These are phyloP conservation scores for Aphanomyces astaci DNA, from an alignment of 352 stramenopile genomes.

Conservation along the genomic window DNA sequence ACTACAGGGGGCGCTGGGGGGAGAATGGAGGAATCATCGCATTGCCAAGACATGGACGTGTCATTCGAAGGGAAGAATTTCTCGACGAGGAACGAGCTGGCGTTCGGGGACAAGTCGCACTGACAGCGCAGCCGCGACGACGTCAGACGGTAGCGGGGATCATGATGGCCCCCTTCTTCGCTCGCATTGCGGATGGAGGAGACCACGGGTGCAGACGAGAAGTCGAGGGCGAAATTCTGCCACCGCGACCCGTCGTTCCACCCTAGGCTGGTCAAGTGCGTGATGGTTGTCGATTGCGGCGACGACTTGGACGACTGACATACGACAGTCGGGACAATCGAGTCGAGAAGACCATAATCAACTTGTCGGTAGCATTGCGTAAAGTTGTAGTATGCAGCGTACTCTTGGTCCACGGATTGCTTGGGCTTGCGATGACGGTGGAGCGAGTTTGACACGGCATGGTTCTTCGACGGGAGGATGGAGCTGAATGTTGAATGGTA, in stretches of 20 bases:
- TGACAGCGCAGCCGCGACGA: constrained; percentile 24
- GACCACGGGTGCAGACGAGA: constrained; percentile 28
- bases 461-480: not conserved
- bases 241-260: constrained; percentile 18
- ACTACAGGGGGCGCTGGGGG: not conserved
- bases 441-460: not conserved
- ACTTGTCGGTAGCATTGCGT: constrained; percentile 19
- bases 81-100: not conserved
- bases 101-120: constrained; percentile 2
- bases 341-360: constrained; percentile 16
- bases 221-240: constrained; percentile 43
- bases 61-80: constrained; percentile 5
- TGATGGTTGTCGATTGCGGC: not conserved
- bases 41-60: constrained; percentile 7
- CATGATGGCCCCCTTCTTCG: constrained; percentile 31
- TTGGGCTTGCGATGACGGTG: constrained; percentile 1
- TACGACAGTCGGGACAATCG: constrained; percentile 2
- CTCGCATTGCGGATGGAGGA: constrained; percentile 28
- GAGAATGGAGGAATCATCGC: not conserved
- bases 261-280: not conserved
- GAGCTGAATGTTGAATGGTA: constrained; percentile 1
- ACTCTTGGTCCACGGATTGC: constrained; percentile 11
- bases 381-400: constrained; percentile 20
- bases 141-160: constrained; percentile 30
- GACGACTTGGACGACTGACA: not conserved